Conservation (phyloP, 257 asterid species). For the Gentiana dahurica region DNA sequence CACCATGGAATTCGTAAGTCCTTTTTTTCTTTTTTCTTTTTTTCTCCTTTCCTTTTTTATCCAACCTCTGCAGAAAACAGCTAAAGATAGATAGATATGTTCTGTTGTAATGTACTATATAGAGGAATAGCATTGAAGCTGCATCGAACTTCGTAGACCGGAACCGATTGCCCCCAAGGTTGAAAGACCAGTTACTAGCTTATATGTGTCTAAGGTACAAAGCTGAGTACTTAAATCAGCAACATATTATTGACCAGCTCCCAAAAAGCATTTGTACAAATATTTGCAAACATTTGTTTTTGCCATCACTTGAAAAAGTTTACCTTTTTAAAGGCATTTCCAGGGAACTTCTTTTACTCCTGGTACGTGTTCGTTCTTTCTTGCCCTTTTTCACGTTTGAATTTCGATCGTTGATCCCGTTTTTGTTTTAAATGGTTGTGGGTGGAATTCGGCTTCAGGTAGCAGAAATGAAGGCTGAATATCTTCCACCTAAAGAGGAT, state of each 20-base stretch:
- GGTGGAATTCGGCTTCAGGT: slow-evolving; percentile 31
- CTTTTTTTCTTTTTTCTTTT: neutral
- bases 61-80: too few species aligned
- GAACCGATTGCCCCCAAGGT: slow-evolving; percentile 63
- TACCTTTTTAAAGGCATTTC: slow-evolving; percentile 77
- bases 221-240: slow-evolving; percentile 88
- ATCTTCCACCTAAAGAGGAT: slow-evolving; percentile 89
- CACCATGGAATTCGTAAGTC: slow-evolving; percentile 88
- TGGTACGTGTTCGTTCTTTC: slow-evolving; percentile 24
- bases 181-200: slow-evolving; percentile 77
- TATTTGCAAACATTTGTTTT: slow-evolving; percentile 66
- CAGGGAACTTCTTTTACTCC: slow-evolving; percentile 43
- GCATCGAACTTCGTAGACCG: slow-evolving; percentile 76
- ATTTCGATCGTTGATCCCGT: too few species aligned
- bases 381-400: too few species aligned
- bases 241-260: slow-evolving; percentile 68
- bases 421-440: too few species aligned
- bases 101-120: neutral
- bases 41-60: neutral
- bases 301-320: slow-evolving; percentile 60
- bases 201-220: slow-evolving; percentile 83
- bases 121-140: slow-evolving; percentile 84
- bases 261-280: slow-evolving; percentile 69
- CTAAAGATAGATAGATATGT: neutral
- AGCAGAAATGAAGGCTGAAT: slow-evolving; percentile 80